Evolutionary conservation across 495 filamentous ascomycete species (phyloP).

Genomic region (Aspergillus biplanus): DNA sequence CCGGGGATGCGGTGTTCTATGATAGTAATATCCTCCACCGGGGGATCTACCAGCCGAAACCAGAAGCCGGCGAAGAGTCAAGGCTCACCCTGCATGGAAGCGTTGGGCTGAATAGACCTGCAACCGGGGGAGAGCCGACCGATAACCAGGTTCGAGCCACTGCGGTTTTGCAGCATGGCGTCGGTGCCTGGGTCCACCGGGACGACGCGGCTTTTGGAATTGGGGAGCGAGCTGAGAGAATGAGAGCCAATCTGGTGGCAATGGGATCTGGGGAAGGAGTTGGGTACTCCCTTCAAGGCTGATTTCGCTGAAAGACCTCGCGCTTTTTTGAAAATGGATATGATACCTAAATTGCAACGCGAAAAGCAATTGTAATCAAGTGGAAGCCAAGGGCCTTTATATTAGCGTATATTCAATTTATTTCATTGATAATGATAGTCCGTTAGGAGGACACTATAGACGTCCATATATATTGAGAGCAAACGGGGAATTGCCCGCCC

Average conservation of each 20-base stretch:
- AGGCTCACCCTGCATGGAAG: slow-evolving; percentile 83
- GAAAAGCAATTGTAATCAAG: too few species aligned
- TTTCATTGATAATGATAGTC: too few species aligned
- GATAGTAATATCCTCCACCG: slow-evolving; percentile 87
- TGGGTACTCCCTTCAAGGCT: slow-evolving; percentile 58
- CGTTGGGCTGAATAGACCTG: slow-evolving; percentile 58
- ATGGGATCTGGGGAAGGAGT: slow-evolving; percentile 64
- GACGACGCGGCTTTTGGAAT: slow-evolving; percentile 58
- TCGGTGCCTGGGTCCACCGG: slow-evolving; percentile 71
- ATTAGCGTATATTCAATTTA: too few species aligned
- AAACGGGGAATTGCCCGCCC: neutral
- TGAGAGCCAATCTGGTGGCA: slow-evolving; percentile 58
- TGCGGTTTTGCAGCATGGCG: slow-evolving; percentile 85
- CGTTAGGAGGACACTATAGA: neutral
- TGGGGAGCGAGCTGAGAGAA: slow-evolving; percentile 51
- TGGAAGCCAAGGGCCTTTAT: too few species aligned
- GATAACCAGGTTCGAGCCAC: slow-evolving; percentile 60
- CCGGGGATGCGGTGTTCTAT: slow-evolving; percentile 82
- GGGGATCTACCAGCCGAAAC: slow-evolving; percentile 64
- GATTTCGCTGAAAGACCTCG: slow-evolving; percentile 12
- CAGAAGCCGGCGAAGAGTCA: slow-evolving; percentile 51
- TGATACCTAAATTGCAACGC: neutral
- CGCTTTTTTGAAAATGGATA: neutral
- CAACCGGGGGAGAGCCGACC: slow-evolving; percentile 12
- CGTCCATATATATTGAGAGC: slow-evolving; percentile 1